Evolutionary conservation across 2,329 filamentous ascomycete species (phyloP).

Genomic region (Fusarium anguioides): DNA sequence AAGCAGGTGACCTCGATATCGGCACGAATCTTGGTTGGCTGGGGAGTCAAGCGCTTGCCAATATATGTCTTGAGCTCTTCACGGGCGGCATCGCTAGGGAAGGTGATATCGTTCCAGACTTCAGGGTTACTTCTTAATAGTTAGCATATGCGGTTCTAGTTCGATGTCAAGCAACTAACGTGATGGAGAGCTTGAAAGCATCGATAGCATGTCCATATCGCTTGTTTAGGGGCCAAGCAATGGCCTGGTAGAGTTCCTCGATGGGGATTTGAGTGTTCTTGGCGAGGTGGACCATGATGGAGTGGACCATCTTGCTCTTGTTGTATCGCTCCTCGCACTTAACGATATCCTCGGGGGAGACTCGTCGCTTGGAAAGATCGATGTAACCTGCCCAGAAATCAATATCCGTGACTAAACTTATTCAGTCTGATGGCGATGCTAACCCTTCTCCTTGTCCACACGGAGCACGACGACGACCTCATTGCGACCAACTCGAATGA

Average conservation of each 20-base stretch:
- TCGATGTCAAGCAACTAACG: slow-evolving; percentile 64
- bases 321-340: slow-evolving; percentile 99
- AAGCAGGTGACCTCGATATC: slow-evolving; percentile 97
- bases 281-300: slow-evolving; percentile 98
- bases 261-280: slow-evolving; percentile 97
- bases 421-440: slow-evolving; percentile 39
- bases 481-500: slow-evolving; percentile 97
- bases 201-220: slow-evolving; percentile 97
- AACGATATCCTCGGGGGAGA: slow-evolving; percentile 95
- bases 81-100: slow-evolving; percentile 85
- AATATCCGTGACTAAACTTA: slow-evolving; percentile 40
- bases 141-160: slow-evolving; percentile 15
- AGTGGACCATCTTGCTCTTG: slow-evolving; percentile 99
- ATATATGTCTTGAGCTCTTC: slow-evolving; percentile 96
- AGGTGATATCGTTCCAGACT: slow-evolving; percentile 92
- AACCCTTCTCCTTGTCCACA: slow-evolving; percentile 99
- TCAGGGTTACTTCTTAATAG: slow-evolving; percentile 79
- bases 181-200: slow-evolving; percentile 99
- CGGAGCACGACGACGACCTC: slow-evolving; percentile 98
- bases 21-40: slow-evolving; percentile 98
- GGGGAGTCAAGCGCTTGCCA: slow-evolving; percentile 93
- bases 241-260: slow-evolving; percentile 91
- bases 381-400: slow-evolving; percentile 74
- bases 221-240: slow-evolving; percentile 97
- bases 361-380: slow-evolving; percentile 97